A percentile compares a stretch with the other conserved stretches of the same genome.
Conservation (phyloP, 2,329 filamentous ascomycete species). For the Colletotrichum spinosum region DNA sequence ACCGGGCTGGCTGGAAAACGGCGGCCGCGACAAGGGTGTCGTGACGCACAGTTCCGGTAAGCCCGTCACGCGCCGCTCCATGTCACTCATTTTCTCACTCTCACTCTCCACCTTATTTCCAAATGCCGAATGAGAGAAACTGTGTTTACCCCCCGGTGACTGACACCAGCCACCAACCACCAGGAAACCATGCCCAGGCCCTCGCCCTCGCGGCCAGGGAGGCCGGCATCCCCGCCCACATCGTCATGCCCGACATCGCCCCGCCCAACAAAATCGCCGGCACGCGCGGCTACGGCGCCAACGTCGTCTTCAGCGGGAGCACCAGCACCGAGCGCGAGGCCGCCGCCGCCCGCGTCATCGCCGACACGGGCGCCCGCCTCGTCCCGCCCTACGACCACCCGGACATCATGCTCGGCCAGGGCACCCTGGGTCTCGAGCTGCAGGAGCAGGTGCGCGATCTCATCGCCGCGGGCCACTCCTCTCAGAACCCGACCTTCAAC, state of each 20-base stretch:
- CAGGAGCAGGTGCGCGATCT: constrained; percentile 76
- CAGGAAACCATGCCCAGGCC: constrained; percentile 95
- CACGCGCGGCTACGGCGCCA: constrained; percentile 81
- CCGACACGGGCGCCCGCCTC: constrained; percentile 79
- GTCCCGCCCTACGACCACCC: constrained; percentile 94
- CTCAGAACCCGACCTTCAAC: constrained; percentile 27
- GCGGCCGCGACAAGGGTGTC: constrained; percentile 75
- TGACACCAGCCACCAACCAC: background rate
- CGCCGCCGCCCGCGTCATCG: constrained; percentile 75
- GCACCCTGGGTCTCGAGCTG: constrained; percentile 88
- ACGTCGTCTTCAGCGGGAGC: constrained; percentile 83
- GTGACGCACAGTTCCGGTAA: constrained; percentile 90
- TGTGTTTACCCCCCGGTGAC: constrained; percentile 24
- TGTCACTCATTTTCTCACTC: too few relatives aligned
- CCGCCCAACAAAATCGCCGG: constrained; percentile 89
- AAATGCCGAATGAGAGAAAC: constrained; percentile 32
- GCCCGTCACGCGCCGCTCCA: too few relatives aligned
- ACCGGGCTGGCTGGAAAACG: constrained; percentile 69
- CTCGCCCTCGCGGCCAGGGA: constrained; percentile 85
- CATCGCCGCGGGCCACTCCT: constrained; percentile 49
- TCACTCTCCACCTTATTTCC: too few relatives aligned
- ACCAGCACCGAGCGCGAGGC: constrained; percentile 86
- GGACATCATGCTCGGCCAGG: constrained; percentile 91
- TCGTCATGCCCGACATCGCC: constrained; percentile 92
- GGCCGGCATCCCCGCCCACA: constrained; percentile 80